Evolutionary conservation across 352 stramenopile species (phyloP).

Genomic region (Phytophthora meadii): DNA sequence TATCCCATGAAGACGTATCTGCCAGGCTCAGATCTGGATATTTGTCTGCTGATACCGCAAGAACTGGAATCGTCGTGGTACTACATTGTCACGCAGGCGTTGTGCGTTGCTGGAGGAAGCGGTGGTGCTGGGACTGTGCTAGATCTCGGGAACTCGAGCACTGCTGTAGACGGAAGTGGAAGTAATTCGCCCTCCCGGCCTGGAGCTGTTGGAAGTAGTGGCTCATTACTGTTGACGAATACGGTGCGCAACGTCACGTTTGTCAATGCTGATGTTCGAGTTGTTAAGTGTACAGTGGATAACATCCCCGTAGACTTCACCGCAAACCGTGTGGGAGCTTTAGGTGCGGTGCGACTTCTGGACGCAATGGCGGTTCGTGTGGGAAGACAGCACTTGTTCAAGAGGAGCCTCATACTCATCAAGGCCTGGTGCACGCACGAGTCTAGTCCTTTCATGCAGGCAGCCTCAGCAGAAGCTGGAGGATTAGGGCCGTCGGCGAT

Average conservation of each 20-base stretch:
- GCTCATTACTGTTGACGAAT: conserved; percentile 44
- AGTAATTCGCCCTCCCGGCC: conserved; percentile 25
- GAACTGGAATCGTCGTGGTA: conserved; percentile 88
- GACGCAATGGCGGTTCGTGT: conserved; percentile 85
- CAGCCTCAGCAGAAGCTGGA: conserved; percentile 25
- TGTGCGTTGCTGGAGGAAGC: conserved; percentile 70
- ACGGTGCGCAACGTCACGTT: conserved; percentile 91
- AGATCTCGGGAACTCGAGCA: conserved; percentile 25
- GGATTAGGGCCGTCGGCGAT: conserved; percentile 14
- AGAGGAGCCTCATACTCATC: conserved; percentile 89
- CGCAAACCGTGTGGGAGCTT: conserved; percentile 81
- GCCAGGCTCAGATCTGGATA: conserved; percentile 85
- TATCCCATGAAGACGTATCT: conserved; percentile 93
- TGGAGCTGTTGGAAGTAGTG: conserved; percentile 11
- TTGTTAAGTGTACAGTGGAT: conserved; percentile 93
- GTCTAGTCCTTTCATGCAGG: conserved; percentile 66
- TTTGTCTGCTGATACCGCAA: conserved; percentile 83
- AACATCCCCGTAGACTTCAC: conserved; percentile 91
- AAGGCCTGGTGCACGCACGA: conserved; percentile 93
- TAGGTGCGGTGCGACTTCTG: conserved; percentile 85
- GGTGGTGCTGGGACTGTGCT: conserved; percentile 39
- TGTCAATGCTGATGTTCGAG: conserved; percentile 88
- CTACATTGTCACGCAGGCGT: conserved; percentile 83
- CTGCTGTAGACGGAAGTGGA: conserved; percentile 23
- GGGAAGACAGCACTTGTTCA: conserved; percentile 84